Evolutionary conservation across 257 asterid species (phyloP).

Genomic region (Fraxinus americana): DNA sequence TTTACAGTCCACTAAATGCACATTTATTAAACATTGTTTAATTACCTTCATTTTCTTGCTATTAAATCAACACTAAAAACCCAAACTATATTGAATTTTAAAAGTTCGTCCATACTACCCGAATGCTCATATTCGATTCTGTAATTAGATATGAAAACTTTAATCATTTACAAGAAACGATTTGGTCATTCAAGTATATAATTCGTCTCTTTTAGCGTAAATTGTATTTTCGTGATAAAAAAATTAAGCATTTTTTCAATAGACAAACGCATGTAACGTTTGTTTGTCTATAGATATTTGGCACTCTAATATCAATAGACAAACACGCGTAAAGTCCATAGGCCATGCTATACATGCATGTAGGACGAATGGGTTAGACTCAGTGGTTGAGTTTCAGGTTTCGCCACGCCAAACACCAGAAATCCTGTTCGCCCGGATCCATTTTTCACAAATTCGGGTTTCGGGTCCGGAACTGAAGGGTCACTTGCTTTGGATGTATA

Average conservation of each 20-base stretch:
- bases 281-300: no score
- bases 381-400: conserved; percentile 25
- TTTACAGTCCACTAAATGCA: no score
- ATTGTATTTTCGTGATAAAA: no score
- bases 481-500: conserved; percentile 34
- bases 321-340: conserved; percentile 11
- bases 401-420: conserved; percentile 31
- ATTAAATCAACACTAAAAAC: not conserved
- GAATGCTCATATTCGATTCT: no score
- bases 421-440: not conserved
- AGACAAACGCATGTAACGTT: no score
- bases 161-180: no score
- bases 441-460: conserved; percentile 15
- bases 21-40: no score
- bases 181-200: no score
- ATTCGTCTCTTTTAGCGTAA: no score
- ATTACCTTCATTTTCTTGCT: no score
- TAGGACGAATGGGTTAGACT: conserved; percentile 49
- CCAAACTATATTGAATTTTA: not conserved
- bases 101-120: not conserved
- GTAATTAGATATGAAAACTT: no score
- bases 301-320: not conserved
- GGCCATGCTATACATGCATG: conserved; percentile 52
- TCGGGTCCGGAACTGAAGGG: conserved; percentile 12
- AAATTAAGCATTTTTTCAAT: no score